Evolutionary conservation across 306 rosid genomes (phyloP).

Genomic region (Glycine latifolia): DNA sequence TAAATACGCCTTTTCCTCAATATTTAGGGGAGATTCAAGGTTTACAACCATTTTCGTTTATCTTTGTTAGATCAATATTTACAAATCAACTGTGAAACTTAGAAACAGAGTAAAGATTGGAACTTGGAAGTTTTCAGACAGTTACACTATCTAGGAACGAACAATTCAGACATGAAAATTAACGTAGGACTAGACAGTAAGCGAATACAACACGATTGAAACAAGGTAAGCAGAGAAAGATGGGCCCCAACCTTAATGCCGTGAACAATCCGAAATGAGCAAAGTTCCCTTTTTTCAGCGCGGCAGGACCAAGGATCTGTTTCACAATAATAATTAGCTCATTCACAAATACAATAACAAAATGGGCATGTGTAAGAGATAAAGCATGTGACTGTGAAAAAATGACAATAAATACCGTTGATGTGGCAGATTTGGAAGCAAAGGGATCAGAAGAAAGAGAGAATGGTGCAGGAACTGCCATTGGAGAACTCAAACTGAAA

Average conservation of each 20-base stretch:
- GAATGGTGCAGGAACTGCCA: conserved; percentile 65
- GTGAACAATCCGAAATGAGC: conserved; percentile 57
- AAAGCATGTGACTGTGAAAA: neutral
- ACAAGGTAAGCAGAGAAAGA: conserved; percentile 16
- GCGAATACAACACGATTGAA: conserved; percentile 14
- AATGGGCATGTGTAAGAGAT: neutral
- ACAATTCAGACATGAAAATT: conserved; percentile 29
- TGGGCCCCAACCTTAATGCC: conserved; percentile 56
- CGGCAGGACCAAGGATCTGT: conserved; percentile 64
- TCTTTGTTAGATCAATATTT: neutral
- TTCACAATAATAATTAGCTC: conserved; percentile 30
- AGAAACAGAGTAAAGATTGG: neutral
- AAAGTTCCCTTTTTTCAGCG: conserved; percentile 50
- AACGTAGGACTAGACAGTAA: neutral
- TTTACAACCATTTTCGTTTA: conserved; percentile 3
- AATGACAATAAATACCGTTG: conserved; percentile 50
- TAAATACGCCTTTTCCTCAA: neutral
- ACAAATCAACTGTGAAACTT: neutral
- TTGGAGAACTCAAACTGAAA: conserved; percentile 47
- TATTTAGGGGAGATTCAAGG: conserved; percentile 21
- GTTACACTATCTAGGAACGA: neutral
- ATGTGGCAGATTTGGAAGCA: conserved; percentile 41
- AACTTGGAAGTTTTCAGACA: neutral
- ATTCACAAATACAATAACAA: conserved; percentile 34
- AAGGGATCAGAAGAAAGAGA: conserved; percentile 56